Base-by-base conservation (phyloP, 2,329 filamentous ascomycete genomes). In the Diaporthe eres region DNA sequence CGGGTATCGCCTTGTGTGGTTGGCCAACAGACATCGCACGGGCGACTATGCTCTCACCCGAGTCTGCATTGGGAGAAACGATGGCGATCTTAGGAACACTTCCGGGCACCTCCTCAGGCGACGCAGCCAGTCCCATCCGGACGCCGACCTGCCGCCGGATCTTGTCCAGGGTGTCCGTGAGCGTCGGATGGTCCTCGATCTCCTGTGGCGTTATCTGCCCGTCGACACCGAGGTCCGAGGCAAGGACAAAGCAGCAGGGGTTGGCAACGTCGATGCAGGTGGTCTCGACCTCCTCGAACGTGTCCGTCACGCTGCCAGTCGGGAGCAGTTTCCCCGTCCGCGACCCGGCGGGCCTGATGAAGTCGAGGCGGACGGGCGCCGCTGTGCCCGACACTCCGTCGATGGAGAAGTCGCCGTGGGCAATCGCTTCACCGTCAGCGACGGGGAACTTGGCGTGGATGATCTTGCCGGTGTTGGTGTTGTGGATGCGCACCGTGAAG, bases 401-500 rank as follows among this genome's bases (percentile, higher is more conserved):
- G 78, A 87, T 85, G 51, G 77, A 77, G 73, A 83, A 86, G 42
- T 80, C 79, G 3, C 86, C 85, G 0, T 76, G 73, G 75, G 78
- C 17, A 78, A 78, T 60, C 76, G 89, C 85, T 75, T 90, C 86
- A 61, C 42, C 76, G 65, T 3, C 81, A 80, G 13, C 57, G 37
- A 87, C 81, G 42, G 77, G 73, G 78, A 87, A 87, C 34, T 80
- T 81, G n/a, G 85, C 79, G 72, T 82, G 80, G 37, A 87, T 81
- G 13, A 85, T 82, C 80, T 94, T 94, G 25, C 84, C 84, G 0
- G 93, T 95, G 79, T 95, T 95, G 1, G 92, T 94, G 81, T 95
- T 95, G 79, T 89, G 87, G 51, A 95, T 90, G 73, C 89, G 85
- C 17, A 95, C 88, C 0, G 85, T 89, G 2, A 86, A 84, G 75